phyloP scores from a whole-genome alignment of 164 flowering plant species.

The Chimonanthus salicifolius region DNA sequence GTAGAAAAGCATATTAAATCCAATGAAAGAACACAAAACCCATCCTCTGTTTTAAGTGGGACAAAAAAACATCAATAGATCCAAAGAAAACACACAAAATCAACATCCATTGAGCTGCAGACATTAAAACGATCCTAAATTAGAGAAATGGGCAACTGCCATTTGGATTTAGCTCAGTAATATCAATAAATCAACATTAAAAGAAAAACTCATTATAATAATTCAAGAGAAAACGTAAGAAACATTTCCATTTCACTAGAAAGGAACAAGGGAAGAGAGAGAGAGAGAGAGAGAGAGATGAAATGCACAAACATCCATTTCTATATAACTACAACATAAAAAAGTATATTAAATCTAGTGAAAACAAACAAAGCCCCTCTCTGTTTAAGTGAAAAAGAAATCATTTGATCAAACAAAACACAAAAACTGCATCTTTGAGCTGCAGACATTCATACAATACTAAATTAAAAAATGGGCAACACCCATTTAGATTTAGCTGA shows the following conservation, averaged over 20 bases:
- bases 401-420: too few relatives aligned
- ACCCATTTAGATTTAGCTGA: too few relatives aligned
- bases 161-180: not conserved
- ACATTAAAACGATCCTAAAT: not conserved
- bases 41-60: not conserved
- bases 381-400: not conserved
- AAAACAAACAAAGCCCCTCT: not conserved
- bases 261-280: not conserved
- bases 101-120: not conserved
- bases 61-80: not conserved
- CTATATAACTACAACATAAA: not conserved
- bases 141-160: not conserved
- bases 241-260: not conserved
- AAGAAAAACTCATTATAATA: not conserved
- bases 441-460: too few relatives aligned
- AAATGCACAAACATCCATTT: not conserved
- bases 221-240: too few relatives aligned
- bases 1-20: not conserved
- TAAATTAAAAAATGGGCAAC: too few relatives aligned
- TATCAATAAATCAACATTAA: not conserved
- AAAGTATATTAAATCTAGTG: not conserved
- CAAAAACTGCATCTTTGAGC: too few relatives aligned
- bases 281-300: not conserved
- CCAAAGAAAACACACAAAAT: conserved; percentile 1
- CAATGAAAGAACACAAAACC: not conserved